Evolutionary conservation across 2,329 filamentous ascomycete genomes (phyloP), one percentile per base, ranked within the genome.

Genomic region (Corinectria fuckeliana): DNA sequence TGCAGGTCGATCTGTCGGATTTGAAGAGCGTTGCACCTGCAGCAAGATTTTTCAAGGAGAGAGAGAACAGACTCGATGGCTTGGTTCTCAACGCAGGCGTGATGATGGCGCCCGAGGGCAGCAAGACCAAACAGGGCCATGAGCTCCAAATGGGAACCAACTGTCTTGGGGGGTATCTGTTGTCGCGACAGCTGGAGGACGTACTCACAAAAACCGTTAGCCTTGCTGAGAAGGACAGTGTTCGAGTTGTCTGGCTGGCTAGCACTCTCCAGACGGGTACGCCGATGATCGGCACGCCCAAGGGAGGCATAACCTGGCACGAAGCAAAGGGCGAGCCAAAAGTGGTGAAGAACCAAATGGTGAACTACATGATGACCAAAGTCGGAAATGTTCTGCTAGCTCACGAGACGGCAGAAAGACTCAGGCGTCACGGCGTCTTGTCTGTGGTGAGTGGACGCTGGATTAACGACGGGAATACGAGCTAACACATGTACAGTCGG

Each of bases 291-390:
- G 36, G 36, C 16, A 38, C 20, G 8, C 36, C 59, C 3, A 65
- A 63, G 20, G 61, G 56, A 10, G 61, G 64, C 18, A 54, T 67
- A 14, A 16, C 54, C 23, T 67, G 60, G 62, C 57, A 67, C 18
- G 60, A 62, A 30, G 16, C 36, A 9, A 60, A 54, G 36, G 30
- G 39, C 11, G 58, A 60, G 23, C 64, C 65, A 6, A 56, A 55
- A 20, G 23, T 61, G 3, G 50, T 38, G 13, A 64, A 63, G 45
- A 56, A 58, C 25, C 62, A 62, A 41, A 62, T 65, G 56, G 57
- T 64, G 32, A 67, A 67, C n/a, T 67, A 65, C 45, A 65, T 65
- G 60, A 67, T 67, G 62, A 64, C 55, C 23, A 67, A 68, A 26
- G 58, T 53, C 2, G 64, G 56, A 4, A 67, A 67, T 10, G 41